These are phyloP conservation scores for Penicillium sp. DNA, from an alignment of 2,329 filamentous ascomycete species.

Conservation along the genomic window DNA sequence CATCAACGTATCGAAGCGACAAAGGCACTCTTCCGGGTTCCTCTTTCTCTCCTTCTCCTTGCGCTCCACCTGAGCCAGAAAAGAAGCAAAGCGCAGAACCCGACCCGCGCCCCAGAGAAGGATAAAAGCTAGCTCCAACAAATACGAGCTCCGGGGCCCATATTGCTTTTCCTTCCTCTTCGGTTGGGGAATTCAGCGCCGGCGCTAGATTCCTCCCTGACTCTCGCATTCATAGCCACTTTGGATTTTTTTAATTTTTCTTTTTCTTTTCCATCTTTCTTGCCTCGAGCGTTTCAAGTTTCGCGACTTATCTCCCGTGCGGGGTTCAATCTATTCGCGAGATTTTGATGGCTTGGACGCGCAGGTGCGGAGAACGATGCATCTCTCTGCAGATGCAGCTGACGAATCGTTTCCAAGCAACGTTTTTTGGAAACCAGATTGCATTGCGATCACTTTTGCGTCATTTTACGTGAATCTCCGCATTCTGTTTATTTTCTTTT, in stretches of 20 bases:
- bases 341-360: constrained; percentile 14
- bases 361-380: constrained; percentile 19
- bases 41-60: background rate
- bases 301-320: background rate
- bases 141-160: background rate
- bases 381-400: background rate
- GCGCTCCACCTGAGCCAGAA: background rate
- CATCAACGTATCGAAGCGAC: background rate
- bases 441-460: constrained; percentile 7
- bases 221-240: constrained; percentile 19
- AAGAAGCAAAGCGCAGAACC: background rate
- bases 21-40: background rate
- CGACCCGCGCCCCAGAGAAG: background rate
- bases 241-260: background rate
- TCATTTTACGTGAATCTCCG: constrained; percentile 4
- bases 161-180: constrained; percentile 2
- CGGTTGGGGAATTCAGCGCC: constrained; percentile 14
- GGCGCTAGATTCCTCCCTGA: constrained; percentile 13
- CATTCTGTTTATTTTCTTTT: background rate
- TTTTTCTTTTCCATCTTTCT: constrained; percentile 5
- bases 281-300: constrained; percentile 4
- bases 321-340: constrained; percentile 3
- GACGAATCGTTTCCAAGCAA: background rate
- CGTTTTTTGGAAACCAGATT: background rate
- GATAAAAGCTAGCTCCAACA: background rate